These are phyloP conservation scores for Fusarium coffeatum DNA, from an alignment of 2,329 filamentous ascomycete species.

Conservation along the genomic window DNA sequence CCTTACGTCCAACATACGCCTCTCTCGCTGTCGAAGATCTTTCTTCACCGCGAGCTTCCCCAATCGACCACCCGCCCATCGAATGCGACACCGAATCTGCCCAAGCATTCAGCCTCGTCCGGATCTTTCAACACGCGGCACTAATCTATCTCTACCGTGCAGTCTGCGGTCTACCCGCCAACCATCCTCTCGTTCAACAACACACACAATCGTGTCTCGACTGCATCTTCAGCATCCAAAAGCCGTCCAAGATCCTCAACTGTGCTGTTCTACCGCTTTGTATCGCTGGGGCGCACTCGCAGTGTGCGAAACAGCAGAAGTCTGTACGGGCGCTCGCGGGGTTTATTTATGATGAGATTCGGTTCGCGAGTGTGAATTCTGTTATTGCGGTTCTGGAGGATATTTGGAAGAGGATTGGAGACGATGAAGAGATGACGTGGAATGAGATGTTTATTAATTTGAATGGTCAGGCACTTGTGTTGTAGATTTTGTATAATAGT, in stretches of 20 bases:
- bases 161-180: constrained; percentile 53
- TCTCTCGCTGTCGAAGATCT: constrained; percentile 45
- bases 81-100: constrained; percentile 47
- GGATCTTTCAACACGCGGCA: constrained; percentile 55
- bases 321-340: constrained; percentile 35
- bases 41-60: background rate
- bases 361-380: constrained; percentile 54
- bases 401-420: constrained; percentile 36
- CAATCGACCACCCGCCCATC: background rate
- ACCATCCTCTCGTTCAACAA: constrained; percentile 55
- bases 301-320: constrained; percentile 45
- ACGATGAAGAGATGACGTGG: constrained; percentile 31
- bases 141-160: constrained; percentile 58
- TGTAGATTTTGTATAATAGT: constrained; percentile 1
- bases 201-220: constrained; percentile 52
- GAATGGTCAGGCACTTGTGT: constrained; percentile 43
- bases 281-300: constrained; percentile 52
- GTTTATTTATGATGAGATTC: constrained; percentile 49
- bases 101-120: constrained; percentile 52
- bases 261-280: constrained; percentile 55
- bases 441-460: constrained; percentile 41
- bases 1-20: constrained; percentile 45
- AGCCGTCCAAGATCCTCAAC: constrained; percentile 53
- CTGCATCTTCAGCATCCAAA: constrained; percentile 51
- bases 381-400: constrained; percentile 38